Percentiles rank a stretch among this genome's conserved stretches.
These are phyloP conservation scores for Podila horticola DNA, from an alignment of 192 early-diverging fungal species.

Conservation along the genomic window DNA sequence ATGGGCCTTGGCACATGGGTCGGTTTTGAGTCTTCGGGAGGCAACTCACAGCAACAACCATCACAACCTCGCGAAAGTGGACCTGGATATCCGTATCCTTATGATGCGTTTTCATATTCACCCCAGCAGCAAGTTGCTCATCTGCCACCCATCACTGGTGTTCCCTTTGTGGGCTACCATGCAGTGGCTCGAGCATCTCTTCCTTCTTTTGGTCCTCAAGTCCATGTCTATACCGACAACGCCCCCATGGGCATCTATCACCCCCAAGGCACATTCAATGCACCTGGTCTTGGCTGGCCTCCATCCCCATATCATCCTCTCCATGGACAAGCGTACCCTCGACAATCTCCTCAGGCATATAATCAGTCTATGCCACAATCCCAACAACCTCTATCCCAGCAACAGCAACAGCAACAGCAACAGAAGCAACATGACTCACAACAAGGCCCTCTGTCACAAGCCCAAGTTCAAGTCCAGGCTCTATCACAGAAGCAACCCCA, in stretches of 20 bases:
- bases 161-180: slow-evolving; percentile 22
- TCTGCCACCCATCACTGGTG: neutral
- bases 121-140: slow-evolving; percentile 18
- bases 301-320: neutral
- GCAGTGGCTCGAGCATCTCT: slow-evolving; percentile 8
- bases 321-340: neutral
- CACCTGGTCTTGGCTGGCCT: neutral
- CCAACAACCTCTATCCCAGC: neutral
- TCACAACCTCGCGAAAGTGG: slow-evolving; percentile 9
- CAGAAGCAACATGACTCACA: slow-evolving; percentile 6
- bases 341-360: neutral
- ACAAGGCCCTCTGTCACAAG: neutral
- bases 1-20: neutral
- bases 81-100: slow-evolving; percentile 12
- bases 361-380: neutral
- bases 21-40: neutral
- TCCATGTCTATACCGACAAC: slow-evolving; percentile 12
- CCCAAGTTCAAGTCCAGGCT: slow-evolving; percentile 5
- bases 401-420: slow-evolving; percentile 9
- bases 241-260: slow-evolving; percentile 13
- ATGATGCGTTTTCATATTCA: slow-evolving; percentile 23
- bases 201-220: neutral
- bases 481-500: neutral
- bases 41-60: slow-evolving; percentile 3
- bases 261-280: neutral